Base-by-base conservation (phyloP, 306 rosid genomes). In the Acacia crassicarpa region DNA sequence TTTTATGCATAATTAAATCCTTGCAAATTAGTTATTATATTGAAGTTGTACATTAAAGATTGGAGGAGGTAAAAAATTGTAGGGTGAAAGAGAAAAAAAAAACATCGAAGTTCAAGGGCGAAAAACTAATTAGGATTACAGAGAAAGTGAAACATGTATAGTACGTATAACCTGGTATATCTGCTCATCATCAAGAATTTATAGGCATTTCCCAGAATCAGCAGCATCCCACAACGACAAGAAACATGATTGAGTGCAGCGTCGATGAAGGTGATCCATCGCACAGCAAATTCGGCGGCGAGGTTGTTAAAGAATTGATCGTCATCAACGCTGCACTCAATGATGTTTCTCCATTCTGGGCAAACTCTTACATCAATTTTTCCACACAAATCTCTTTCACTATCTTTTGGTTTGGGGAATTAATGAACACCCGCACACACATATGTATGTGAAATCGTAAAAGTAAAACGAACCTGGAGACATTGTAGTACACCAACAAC, bases 241-340 rank as follows among this genome's bases (percentile, higher is more conserved):
- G 59, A 92, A 87, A 86, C 97, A 85, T 90, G 82, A 90, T 90
- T 90, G 94, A 75, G 78, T 89, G 91, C 78, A 90, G 91, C 83
- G 90, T 59, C 81, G 80, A 88, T 53, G 90, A 88, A 16, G 15
- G 74, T 33, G 20, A 9, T 45, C 15, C 45, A 48, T 48, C 19
- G 53, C 53, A 13, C 53, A 4, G 53, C 53, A 1, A 48, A 48
- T 48, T 17, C 53, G 1, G 4, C 19, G 19, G 14, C 17, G 53
- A 13, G 53, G 17, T 13, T 48, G 53, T 48, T 14, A 15, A 43
- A 2, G 46, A 9, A 43, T 4, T 49, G 30, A 8, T 19, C 9
- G 12, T 86, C 93, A 91, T 91, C 97, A 93, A 93, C 91, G 97
- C 97, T 90, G 93, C 97, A 93, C 98, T 91, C 98, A 90, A 93